Evolutionary conservation across 1,284 basidiomycete species (phyloP), one percentile per base, ranked within the genome.

Genomic region (Leccinum subspadiceum): DNA sequence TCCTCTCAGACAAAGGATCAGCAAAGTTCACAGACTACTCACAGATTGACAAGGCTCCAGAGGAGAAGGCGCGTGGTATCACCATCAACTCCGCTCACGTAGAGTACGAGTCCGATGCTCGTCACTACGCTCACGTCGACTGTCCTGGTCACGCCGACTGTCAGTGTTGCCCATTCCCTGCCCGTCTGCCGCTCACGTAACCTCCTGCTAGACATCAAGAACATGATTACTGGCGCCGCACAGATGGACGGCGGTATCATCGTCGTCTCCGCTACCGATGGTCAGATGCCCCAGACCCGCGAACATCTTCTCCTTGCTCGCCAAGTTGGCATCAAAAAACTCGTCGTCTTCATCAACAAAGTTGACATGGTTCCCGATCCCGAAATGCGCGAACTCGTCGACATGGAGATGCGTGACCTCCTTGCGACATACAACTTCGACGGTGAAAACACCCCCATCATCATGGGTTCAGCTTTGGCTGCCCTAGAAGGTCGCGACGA

Each of bases 341-440:
- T 99, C 48, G 94, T 99, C 65, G 97, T 99, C 67, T 99, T 98
- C 83, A 96, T 99, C 77, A 99, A 99, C 91, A 98, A 98, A 81
- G 90, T 99, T 65, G 97, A 99, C 80, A 87, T 92, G 82, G 92
- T 99, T 62, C 87, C 92, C 65, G 97, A 99, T 83, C 85, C 89
- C 33, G 97, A 99, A 84, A 98, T 99, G 95, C 83, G 99, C 62
- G 95, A 98, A 81, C 90, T 99, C 61, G 97, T 99, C 65, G 97
- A 99, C 72, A 99, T 99, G 96, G 97, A 99, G 84, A 99, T 99
- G 91, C 90, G 97, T 60, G 97, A 99, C 74, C 82, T 99, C n/a
- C 85, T 99, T 53, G 80, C 86, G 26, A 90, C 89, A 29, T 96
- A 95, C 79, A 93, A 93, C 72, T 99, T 93, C 68, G 96, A 99